These are phyloP conservation scores for Hippophae gyantsensis DNA, from an alignment of 306 rosid species.

Conservation along the genomic window DNA sequence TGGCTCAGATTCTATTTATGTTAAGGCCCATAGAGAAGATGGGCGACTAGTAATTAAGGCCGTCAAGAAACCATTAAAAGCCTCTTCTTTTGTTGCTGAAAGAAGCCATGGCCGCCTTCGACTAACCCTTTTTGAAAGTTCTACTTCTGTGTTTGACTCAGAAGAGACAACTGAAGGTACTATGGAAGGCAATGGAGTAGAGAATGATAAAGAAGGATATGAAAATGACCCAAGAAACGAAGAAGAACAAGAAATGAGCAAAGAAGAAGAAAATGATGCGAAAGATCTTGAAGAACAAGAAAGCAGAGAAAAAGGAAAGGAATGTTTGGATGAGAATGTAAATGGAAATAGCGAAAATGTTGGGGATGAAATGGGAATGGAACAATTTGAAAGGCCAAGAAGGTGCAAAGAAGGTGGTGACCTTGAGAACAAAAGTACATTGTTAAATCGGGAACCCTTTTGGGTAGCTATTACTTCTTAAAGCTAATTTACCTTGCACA, in stretches of 20 bases:
- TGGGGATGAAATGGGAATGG: conserved; percentile 36
- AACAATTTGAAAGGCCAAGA: conserved; percentile 27
- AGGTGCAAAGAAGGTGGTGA: conserved; percentile 57
- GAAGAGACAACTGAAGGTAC: conserved; percentile 9
- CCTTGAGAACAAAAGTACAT: conserved; percentile 27
- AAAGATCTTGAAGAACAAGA: neutral
- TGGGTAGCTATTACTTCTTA: conserved; percentile 47
- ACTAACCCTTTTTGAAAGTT: conserved; percentile 34
- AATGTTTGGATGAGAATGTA: conserved; percentile 9
- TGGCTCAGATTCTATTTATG: conserved; percentile 43
- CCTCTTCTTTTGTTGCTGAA: conserved; percentile 48
- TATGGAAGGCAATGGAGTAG: conserved; percentile 13
- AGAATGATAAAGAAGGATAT: neutral
- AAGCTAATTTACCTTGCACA: conserved; percentile 4
- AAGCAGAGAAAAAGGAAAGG: conserved; percentile 8
- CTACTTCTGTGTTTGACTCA: conserved; percentile 26
- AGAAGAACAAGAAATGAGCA: conserved; percentile 4
- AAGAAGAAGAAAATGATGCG: conserved; percentile 7
- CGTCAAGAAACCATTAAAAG: conserved; percentile 38
- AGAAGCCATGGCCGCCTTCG: conserved; percentile 82
- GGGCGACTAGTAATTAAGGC: conserved; percentile 67
- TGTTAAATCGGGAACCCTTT: conserved; percentile 37
- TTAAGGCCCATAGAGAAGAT: conserved; percentile 64
- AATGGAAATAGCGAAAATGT: conserved; percentile 7
- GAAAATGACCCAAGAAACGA: conserved; percentile 5